Evolutionary conservation across 169 alveolate species (phyloP).

Genomic region (Plasmodium gallinaceum): DNA sequence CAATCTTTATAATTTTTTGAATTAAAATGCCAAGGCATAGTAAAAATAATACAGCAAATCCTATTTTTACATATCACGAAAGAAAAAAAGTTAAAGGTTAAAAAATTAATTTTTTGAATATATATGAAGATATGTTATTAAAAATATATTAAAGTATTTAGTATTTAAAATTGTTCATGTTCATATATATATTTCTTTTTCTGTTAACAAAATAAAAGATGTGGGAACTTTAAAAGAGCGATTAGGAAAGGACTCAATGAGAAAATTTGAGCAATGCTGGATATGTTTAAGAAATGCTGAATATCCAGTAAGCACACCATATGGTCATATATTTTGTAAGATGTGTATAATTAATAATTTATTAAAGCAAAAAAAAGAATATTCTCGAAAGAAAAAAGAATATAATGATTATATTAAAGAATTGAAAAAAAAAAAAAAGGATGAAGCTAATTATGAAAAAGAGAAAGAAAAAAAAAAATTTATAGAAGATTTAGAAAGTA

Average conservation of each 20-base stretch:
- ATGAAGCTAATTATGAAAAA: conserved; percentile 61
- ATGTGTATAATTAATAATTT: conserved; percentile 92
- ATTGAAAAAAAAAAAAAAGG: conserved; percentile 75
- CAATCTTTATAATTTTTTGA: not conserved
- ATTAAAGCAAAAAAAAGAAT: conserved; percentile 88
- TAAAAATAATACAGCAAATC: conserved; percentile 91
- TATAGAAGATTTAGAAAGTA: conserved; percentile 66
- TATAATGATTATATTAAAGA: conserved; percentile 36
- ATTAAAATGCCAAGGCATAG: conserved; percentile 92
- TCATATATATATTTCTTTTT: not conserved
- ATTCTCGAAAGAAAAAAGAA: conserved; percentile 40
- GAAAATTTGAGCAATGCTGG: conserved; percentile 93
- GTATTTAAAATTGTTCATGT: not conserved
- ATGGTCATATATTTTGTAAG: conserved; percentile 94
- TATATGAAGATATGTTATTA: not conserved
- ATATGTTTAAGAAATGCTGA: conserved; percentile 91
- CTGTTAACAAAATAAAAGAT: conserved; percentile 45
- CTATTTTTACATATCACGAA: conserved; percentile 93
- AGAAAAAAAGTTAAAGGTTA: conserved; percentile 88
- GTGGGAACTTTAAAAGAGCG: conserved; percentile 91
- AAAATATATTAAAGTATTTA: not conserved
- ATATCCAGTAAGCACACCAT: conserved; percentile 92
- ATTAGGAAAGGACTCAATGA: conserved; percentile 93
- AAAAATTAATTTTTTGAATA: not conserved
- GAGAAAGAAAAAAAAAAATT: conserved; percentile 61